Base-by-base conservation (phyloP, 208 protist genomes). In the Trypanosoma theileri region DNA sequence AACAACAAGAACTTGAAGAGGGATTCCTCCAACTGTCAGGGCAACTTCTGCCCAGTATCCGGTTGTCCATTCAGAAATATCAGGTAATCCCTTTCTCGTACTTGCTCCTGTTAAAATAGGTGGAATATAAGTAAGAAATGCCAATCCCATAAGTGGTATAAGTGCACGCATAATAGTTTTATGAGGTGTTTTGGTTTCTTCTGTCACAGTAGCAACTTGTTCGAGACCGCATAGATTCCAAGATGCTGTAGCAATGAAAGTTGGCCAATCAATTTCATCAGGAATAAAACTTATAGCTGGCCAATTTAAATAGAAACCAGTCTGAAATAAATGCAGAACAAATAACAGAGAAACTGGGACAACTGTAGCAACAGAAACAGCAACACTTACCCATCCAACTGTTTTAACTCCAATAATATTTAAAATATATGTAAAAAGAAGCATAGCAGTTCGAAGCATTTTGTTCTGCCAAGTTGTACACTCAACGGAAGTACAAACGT, bases 141-240 rank as follows among this genome's bases (percentile, higher is more conserved):
- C 81, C 19, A 94, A 81, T 28, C 78, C 80, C 24, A 94, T 57
- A 17, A 94, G 71, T 2, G 85, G 81, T 24, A 90, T 66, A 46
- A 94, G 79, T 12, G 85, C 79, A 7, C 71, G 65, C 26, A 89
- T 75, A 31, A 94, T 85, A 24, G 88, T 89, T 17, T 53, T 59
- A 75, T 89, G 83, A 46, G 88, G 84, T 26, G 86, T 61, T 41
- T 81, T 69, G 12, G 89, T 73, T 12, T 94, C 83, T 73, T 94
- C 85, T 48, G 79, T 75, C 41, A 94, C 81, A 3, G 83, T 70
- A 13, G 82, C 85, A 1, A 82, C 88, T 67, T 94, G 88, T 72
- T 94, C 88, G 6, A 94, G 55, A 0, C 88, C 88, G 35, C 85
- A 94, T 8, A 94, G 73, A 55, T 90, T 91, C 88, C 88, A 94